phyloP scores from a whole-genome alignment of 1,284 basidiomycete species.

The Cutaneotrichosporon spelunceum region DNA sequence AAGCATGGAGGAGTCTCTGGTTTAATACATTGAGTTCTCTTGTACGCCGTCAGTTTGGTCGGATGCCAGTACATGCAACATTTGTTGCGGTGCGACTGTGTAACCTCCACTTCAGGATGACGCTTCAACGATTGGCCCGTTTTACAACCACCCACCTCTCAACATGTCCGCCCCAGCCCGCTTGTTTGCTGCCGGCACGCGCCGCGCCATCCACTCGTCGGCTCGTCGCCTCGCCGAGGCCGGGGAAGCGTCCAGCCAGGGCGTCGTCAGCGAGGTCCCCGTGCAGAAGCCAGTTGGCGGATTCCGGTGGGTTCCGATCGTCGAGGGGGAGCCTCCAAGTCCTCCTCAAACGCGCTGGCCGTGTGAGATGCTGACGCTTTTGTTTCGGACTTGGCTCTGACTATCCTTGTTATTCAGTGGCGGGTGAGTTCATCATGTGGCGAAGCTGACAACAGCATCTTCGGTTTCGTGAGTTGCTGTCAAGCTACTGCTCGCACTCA shows the following conservation, averaged over 20 bases:
- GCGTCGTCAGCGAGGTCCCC: constrained; percentile 61
- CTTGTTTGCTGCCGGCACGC: constrained; percentile 9
- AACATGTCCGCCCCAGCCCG: constrained; percentile 17
- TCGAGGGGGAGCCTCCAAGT: not conserved
- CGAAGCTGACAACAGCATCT: constrained; percentile 58
- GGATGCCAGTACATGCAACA: not conserved
- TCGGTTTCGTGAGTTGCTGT: constrained; percentile 65
- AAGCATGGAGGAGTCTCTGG: too few relatives aligned
- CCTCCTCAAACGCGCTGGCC: too few relatives aligned
- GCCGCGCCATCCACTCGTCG: constrained; percentile 50
- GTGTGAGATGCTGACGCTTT: not conserved
- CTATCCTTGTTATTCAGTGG: constrained; percentile 52
- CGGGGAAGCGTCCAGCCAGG: constrained; percentile 35
- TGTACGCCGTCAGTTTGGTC: not conserved
- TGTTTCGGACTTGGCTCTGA: not conserved
- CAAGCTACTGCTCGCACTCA: not conserved
- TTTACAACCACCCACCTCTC: constrained; percentile 6
- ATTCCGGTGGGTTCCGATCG: constrained; percentile 55
- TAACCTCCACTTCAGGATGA: constrained; percentile 4
- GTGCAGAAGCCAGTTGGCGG: constrained; percentile 69
- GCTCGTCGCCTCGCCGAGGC: constrained; percentile 55
- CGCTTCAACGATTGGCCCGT: constrained; percentile 5
- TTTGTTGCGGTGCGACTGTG: not conserved
- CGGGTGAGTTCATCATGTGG: constrained; percentile 59
- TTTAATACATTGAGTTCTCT: not conserved